phyloP scores from a whole-genome alignment of 2,329 filamentous ascomycete species.

The Nemania diffusa region DNA sequence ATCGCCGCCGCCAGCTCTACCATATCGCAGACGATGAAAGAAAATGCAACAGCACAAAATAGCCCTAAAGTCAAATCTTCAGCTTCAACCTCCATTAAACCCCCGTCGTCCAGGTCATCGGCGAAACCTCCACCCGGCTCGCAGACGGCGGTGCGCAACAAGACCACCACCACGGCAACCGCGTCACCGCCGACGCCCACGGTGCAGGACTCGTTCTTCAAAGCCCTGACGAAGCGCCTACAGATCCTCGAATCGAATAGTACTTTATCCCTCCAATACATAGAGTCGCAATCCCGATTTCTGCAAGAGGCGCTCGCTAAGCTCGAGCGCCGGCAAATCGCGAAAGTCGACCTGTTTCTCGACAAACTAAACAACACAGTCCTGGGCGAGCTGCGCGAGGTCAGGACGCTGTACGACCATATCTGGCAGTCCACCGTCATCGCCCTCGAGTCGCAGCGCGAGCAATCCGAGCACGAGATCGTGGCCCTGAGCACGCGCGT shows the following conservation, averaged over 20 bases:
- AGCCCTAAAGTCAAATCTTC: slow-evolving; percentile 40
- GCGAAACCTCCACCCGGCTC: slow-evolving; percentile 39
- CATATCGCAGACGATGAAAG: slow-evolving; percentile 30
- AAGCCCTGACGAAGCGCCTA: slow-evolving; percentile 91
- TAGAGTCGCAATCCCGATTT: slow-evolving; percentile 93
- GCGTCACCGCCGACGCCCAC: slow-evolving; percentile 73
- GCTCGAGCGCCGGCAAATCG: slow-evolving; percentile 86
- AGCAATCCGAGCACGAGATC: slow-evolving; percentile 84
- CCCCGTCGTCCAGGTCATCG: slow-evolving; percentile 43
- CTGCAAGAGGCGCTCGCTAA: slow-evolving; percentile 86
- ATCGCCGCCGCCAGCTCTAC: slow-evolving; percentile 33
- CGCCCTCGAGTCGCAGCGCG: slow-evolving; percentile 87
- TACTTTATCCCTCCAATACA: slow-evolving; percentile 91
- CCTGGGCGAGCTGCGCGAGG: slow-evolving; percentile 78
- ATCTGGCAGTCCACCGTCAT: slow-evolving; percentile 96
- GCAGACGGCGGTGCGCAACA: slow-evolving; percentile 48
- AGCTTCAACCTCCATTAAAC: slow-evolving; percentile 45
- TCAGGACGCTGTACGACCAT: slow-evolving; percentile 90
- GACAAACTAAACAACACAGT: slow-evolving; percentile 89
- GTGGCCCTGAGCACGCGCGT: slow-evolving; percentile 82
- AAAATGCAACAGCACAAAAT: slow-evolving; percentile 37
- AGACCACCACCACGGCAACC: slow-evolving; percentile 55
- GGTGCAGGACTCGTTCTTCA: slow-evolving; percentile 98
- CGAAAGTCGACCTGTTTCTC: slow-evolving; percentile 84
- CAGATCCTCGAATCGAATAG: slow-evolving; percentile 92